Conservation (phyloP, 2,329 filamentous ascomycete species). For the Cercospora zeae-maydis region DNA sequence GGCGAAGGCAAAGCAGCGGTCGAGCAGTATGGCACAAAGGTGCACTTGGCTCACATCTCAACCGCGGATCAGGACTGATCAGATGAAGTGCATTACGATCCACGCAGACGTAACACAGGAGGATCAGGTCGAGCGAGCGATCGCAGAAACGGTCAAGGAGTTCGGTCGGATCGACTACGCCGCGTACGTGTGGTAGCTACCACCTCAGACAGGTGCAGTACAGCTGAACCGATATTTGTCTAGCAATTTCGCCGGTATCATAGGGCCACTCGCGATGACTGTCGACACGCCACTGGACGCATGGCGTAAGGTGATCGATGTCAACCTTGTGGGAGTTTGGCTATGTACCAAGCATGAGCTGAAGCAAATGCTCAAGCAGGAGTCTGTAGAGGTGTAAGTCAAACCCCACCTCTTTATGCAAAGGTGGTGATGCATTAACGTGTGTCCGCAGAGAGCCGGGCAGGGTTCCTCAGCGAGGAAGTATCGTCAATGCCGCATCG, state of each 20-base stretch:
- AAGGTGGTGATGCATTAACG: not conserved
- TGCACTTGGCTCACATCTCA: not conserved
- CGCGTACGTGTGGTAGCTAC: constrained; percentile 18
- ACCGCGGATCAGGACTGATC: not conserved
- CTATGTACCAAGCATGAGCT: constrained; percentile 41
- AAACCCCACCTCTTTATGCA: not conserved
- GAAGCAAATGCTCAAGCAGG: constrained; percentile 42
- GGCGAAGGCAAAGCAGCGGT: constrained; percentile 24
- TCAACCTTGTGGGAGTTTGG: constrained; percentile 40
- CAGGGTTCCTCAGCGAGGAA: constrained; percentile 30
- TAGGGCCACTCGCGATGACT: constrained; percentile 27
- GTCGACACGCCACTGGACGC: constrained; percentile 35
- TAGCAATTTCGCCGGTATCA: constrained; percentile 38
- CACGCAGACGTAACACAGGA: constrained; percentile 34
- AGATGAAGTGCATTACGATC: constrained; percentile 24
- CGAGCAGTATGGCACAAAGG: constrained; percentile 27
- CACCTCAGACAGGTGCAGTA: not conserved
- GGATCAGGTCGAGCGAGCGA: constrained; percentile 34
- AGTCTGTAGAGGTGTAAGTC: constrained; percentile 21
- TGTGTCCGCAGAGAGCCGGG: constrained; percentile 20
- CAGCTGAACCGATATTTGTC: not conserved
- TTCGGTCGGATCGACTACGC: constrained; percentile 44
- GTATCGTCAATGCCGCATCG: constrained; percentile 42
- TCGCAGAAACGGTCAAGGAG: constrained; percentile 34
- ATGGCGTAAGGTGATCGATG: constrained; percentile 37